Evolutionary conservation across 2,329 filamentous ascomycete species (phyloP), one percentile per base, ranked within the genome.

Genomic region (Penicillium brevicompactum): DNA sequence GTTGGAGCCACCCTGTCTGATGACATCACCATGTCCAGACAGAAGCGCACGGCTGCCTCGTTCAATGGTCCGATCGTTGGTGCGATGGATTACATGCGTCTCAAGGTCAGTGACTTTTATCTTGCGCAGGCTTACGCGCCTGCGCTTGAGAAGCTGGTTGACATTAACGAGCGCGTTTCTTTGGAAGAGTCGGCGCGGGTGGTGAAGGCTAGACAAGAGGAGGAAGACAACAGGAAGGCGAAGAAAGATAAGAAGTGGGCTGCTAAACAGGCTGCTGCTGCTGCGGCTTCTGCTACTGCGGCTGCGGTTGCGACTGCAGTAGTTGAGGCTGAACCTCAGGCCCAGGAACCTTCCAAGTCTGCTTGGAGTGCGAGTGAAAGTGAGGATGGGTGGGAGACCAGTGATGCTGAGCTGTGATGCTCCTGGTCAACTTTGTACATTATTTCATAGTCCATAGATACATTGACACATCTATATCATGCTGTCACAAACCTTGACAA

Each of bases 71-170:
- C 83, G 46, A 76, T 86, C 38, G 78, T 79, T 21, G 77, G 85
- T 11, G 83, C 84, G 0, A 87, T 87, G 62, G 85, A 88, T 67
- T 84, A 85, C 58, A 87, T 88, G 84, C 78, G 82, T 3, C 76
- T 87, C 58, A 81, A 80, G 62, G 78, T 87, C 13, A 78, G 81
- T 14, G 84, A 87, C 56, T 82, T 87, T 40, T 76, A 79, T 21
- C 70, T 82, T 59, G 73, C 86, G 57, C 81, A 86, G 63, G 79
- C 80, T 24, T 84, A 82, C 65, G 81, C 81, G 13, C 82, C 82
- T 0, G 83, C 82, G 9, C 62, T 87, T 49, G 78, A 82, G 55
- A 78, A 78, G 63, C 69, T 86, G 51, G 78, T 84, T 56, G 73
- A 75, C n/a, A 59, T 72, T 32, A 51, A 68, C 41, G 77, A 78